These are phyloP conservation scores for Acanthamoeba royreba DNA, from an alignment of 208 protist genomes.

Conservation along the genomic window DNA sequence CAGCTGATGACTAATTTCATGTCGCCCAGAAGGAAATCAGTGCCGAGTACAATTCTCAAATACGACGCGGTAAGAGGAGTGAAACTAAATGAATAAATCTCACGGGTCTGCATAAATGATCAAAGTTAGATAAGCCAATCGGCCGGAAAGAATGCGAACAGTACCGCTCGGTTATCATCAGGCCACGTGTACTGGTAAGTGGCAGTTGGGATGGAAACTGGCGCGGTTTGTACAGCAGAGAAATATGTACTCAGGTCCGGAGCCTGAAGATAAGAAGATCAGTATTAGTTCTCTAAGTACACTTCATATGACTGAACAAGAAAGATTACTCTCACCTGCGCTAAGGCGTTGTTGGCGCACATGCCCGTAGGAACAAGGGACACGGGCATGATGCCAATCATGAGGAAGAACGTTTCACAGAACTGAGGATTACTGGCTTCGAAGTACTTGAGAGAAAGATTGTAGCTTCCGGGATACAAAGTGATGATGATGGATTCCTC, in stretches of 20 bases:
- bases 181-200: background rate
- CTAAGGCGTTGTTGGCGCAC: background rate
- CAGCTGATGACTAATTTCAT: background rate
- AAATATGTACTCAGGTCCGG: no score
- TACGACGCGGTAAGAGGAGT: background rate
- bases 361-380: background rate
- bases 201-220: background rate
- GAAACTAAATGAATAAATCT: background rate
- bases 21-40: conserved; percentile 29
- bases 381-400: background rate
- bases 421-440: background rate
- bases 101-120: background rate
- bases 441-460: conserved; percentile 8
- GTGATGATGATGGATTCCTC: conserved; percentile 39
- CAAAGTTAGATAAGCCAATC: background rate
- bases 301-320: background rate
- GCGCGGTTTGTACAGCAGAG: no score
- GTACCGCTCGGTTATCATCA: background rate
- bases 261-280: background rate
- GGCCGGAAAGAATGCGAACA: background rate
- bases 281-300: background rate
- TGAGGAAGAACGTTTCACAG: conserved; percentile 18
- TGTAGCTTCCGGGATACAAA: background rate
- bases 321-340: background rate
- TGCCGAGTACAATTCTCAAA: background rate